Evolutionary conservation across 2,329 filamentous ascomycete species (phyloP).

Genomic region (Basipetospora sp.): DNA sequence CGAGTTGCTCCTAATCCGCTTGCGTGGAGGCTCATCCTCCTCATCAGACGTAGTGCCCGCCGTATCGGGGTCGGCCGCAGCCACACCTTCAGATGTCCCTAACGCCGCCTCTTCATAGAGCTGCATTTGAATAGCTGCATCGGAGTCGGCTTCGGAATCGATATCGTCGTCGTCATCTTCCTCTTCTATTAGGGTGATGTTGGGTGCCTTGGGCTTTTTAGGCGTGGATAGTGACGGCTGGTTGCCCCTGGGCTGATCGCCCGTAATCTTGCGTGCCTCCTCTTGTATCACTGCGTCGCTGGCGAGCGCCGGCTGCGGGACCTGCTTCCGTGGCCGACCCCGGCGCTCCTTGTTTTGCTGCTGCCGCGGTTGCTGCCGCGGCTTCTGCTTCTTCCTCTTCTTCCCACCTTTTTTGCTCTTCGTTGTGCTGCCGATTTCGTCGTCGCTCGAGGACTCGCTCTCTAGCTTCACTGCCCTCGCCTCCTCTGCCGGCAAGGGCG

Average conservation of each 20-base stretch:
- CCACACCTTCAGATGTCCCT: too few relatives aligned
- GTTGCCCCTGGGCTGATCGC: constrained; percentile 14
- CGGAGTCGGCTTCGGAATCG: constrained; percentile 1
- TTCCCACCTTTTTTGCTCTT: not conserved
- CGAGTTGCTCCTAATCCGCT: constrained; percentile 3
- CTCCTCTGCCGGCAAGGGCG: not conserved
- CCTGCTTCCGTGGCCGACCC: not conserved
- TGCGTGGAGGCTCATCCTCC: constrained; percentile 3
- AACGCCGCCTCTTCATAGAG: constrained; percentile 2
- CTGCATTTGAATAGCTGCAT: constrained; percentile 6
- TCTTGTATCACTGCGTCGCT: constrained; percentile 2
- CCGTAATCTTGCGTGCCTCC: constrained; percentile 4
- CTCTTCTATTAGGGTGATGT: constrained; percentile 9
- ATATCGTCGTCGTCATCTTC: constrained; percentile 1
- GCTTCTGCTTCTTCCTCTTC: not conserved
- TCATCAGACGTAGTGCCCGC: not conserved
- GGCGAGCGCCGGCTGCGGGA: not conserved
- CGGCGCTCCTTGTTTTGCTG: too few relatives aligned
- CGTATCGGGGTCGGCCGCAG: not conserved
- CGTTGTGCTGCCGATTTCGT: too few relatives aligned
- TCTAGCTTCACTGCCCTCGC: not conserved
- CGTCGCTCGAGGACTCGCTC: not conserved
- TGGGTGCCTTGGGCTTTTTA: constrained; percentile 17
- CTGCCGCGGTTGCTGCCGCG: not conserved
- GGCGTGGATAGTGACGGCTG: constrained; percentile 23